These are phyloP conservation scores for Strobilomyces confusus DNA, from an alignment of 768 basidiomycete genomes.

Conservation along the genomic window DNA sequence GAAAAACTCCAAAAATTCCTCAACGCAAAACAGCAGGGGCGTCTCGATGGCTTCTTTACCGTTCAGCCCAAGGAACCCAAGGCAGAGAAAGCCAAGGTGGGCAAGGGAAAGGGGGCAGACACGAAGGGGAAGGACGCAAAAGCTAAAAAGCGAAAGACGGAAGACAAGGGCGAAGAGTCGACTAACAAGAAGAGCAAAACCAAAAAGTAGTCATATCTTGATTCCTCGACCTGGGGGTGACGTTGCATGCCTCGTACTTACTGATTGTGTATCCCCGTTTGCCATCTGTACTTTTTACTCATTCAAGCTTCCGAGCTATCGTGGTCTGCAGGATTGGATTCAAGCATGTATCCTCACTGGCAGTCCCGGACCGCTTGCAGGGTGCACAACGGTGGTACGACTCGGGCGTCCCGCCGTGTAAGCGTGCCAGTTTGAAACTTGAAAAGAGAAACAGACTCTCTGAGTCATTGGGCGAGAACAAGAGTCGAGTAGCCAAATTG, in stretches of 20 bases:
- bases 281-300: slow-evolving; percentile 14
- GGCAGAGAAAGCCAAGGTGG: slow-evolving; percentile 42
- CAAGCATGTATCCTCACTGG: too few relatives aligned
- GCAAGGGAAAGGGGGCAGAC: slow-evolving; percentile 36
- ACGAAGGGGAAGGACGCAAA: slow-evolving; percentile 15
- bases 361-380: background rate
- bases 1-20: slow-evolving; percentile 88
- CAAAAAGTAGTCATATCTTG: slow-evolving; percentile 29
- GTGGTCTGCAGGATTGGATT: too few relatives aligned
- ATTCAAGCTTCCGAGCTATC: background rate
- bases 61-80: slow-evolving; percentile 59
- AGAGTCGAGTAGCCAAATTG: too few relatives aligned
- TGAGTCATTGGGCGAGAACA: too few relatives aligned
- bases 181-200: slow-evolving; percentile 40
- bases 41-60: slow-evolving; percentile 93
- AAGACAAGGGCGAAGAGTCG: slow-evolving; percentile 31
- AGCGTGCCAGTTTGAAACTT: too few relatives aligned
- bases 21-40: slow-evolving; percentile 90
- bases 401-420: too few relatives aligned
- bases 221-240: background rate
- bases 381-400: too few relatives aligned
- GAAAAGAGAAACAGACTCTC: too few relatives aligned
- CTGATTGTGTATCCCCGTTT: slow-evolving; percentile 7
- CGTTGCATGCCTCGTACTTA: background rate
- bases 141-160: slow-evolving; percentile 26